phyloP scores from a whole-genome alignment of 2,329 filamentous ascomycete genomes.

The Aspergillus fructus region DNA sequence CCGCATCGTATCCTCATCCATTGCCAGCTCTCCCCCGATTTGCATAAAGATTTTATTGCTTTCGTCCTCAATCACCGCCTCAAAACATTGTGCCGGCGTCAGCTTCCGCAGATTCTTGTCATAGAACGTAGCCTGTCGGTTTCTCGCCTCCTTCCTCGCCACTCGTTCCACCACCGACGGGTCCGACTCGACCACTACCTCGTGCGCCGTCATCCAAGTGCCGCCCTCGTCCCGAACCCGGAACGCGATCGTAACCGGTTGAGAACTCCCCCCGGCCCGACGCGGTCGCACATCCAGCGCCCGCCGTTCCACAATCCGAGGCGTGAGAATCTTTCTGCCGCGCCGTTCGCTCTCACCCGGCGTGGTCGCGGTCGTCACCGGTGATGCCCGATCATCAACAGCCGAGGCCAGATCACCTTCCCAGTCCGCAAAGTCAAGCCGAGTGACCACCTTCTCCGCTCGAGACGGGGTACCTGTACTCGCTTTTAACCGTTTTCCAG shows the following conservation, averaged over 20 bases:
- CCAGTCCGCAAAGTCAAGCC: neutral
- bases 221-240: neutral
- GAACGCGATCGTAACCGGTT: neutral
- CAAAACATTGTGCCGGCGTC: slow-evolving; percentile 17
- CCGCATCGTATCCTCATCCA: neutral
- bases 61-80: slow-evolving; percentile 16
- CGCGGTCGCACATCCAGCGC: neutral
- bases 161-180: slow-evolving; percentile 15
- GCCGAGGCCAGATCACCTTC: neutral
- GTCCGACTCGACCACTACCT: slow-evolving; percentile 18
- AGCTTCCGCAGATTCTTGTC: slow-evolving; percentile 17
- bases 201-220: neutral
- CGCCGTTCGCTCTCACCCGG: neutral
- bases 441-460: neutral
- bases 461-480: neutral
- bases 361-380: neutral
- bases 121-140: slow-evolving; percentile 16
- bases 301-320: neutral
- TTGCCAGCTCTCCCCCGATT: neutral
- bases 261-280: neutral
- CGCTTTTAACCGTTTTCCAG: neutral
- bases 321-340: neutral
- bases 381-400: neutral
- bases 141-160: slow-evolving; percentile 14
- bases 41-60: slow-evolving; percentile 1